phyloP scores from a whole-genome alignment of 768 basidiomycete species.

The Russula foetens region DNA sequence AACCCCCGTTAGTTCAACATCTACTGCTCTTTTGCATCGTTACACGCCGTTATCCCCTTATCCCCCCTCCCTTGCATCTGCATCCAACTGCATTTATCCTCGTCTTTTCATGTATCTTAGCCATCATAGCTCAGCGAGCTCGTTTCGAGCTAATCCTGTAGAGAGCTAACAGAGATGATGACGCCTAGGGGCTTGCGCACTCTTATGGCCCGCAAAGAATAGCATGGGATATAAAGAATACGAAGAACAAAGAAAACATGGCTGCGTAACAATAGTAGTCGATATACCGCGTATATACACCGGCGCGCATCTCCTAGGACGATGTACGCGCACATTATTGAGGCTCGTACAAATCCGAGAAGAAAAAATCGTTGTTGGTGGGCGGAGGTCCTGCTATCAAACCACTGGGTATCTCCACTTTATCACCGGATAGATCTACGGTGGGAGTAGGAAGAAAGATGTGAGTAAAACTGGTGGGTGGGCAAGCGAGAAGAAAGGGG shows the following conservation, averaged over 20 bases:
- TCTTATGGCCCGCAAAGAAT: not conserved
- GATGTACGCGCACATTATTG: constrained; percentile 7
- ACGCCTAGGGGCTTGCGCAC: not conserved
- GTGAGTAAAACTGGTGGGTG: not conserved
- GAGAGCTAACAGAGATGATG: constrained; percentile 2
- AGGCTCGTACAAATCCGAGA: constrained; percentile 47
- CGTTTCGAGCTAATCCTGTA: not conserved
- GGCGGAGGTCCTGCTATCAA: constrained; percentile 74
- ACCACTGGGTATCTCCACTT: constrained; percentile 80
- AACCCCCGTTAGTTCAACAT: constrained; percentile 20
- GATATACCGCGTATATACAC: not conserved
- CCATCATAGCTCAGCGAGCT: not conserved
- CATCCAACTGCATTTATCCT: constrained; percentile 30
- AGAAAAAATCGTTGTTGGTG: constrained; percentile 75
- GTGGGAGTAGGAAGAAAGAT: not conserved
- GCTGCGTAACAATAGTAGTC: not conserved
- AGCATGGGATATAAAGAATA: not conserved
- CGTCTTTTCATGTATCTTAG: constrained; percentile 8
- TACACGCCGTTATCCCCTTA: constrained; percentile 19
- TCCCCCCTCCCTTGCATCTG: constrained; percentile 22
- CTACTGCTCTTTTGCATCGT: constrained; percentile 15
- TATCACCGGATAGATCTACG: constrained; percentile 79
- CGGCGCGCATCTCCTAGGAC: not conserved
- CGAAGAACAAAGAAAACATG: not conserved
- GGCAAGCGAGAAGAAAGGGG: not conserved